phyloP scores from a whole-genome alignment of 352 stramenopile genomes.

The Thraustotheca clavata region DNA sequence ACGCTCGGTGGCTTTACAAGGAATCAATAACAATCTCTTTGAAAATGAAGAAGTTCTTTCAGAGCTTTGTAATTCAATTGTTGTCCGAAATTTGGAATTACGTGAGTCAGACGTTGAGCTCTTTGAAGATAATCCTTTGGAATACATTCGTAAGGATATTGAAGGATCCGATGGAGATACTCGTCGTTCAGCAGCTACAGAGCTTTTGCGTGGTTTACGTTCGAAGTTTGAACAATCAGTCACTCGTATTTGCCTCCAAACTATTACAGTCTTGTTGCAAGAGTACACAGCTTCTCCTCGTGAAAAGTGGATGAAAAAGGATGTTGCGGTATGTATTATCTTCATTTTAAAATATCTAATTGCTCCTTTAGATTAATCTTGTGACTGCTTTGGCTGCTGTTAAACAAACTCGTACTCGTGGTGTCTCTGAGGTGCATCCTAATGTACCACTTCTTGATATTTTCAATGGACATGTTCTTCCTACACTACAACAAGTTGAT shows the following conservation, averaged over 20 bases:
- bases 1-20: constrained; percentile 90
- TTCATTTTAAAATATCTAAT: not conserved
- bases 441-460: constrained; percentile 96
- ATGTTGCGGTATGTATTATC: constrained; percentile 82
- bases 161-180: constrained; percentile 97
- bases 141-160: constrained; percentile 98
- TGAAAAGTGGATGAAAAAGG: constrained; percentile 92
- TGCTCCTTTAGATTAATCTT: constrained; percentile 72
- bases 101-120: constrained; percentile 94
- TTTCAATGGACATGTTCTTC: constrained; percentile 90
- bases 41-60: constrained; percentile 59
- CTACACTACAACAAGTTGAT: constrained; percentile 80
- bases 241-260: constrained; percentile 90
- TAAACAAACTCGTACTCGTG: constrained; percentile 87
- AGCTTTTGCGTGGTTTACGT: constrained; percentile 93
- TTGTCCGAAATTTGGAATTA: constrained; percentile 97
- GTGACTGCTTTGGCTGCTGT: constrained; percentile 94
- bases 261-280: constrained; percentile 87
- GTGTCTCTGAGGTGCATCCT: constrained; percentile 93
- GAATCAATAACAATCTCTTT: constrained; percentile 90
- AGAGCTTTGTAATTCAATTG: constrained; percentile 93
- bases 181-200: constrained; percentile 89
- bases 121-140: constrained; percentile 98
- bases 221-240: constrained; percentile 91
- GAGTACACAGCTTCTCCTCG: constrained; percentile 82